Conservation (phyloP, 75 land plant genomes). For the Picea sitchensis region DNA sequence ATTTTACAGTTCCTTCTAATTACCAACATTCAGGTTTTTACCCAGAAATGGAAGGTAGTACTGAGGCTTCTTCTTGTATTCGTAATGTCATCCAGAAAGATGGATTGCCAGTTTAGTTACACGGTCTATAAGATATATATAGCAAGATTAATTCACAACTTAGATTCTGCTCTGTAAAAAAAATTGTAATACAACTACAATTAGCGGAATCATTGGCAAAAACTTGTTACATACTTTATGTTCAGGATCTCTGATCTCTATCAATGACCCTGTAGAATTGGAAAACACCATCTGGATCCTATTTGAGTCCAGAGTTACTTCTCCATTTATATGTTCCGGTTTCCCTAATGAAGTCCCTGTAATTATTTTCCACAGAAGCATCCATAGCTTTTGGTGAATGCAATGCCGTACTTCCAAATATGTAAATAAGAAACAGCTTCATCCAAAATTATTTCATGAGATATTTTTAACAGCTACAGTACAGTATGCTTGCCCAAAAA, state of each 20-base stretch:
- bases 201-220: neutral
- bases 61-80: too few relatives aligned
- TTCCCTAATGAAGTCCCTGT: neutral
- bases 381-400: neutral
- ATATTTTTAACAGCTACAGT: too few relatives aligned
- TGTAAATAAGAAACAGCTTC: neutral
- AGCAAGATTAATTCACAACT: neutral
- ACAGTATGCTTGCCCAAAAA: neutral
- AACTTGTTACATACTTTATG: neutral
- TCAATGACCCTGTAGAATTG: conserved; percentile 5
- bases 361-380: neutral
- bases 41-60: too few relatives aligned
- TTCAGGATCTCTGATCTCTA: neutral
- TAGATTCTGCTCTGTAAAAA: neutral
- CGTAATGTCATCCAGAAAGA: too few relatives aligned
- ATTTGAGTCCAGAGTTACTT: conserved; percentile 2
- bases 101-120: neutral
- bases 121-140: neutral
- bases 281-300: conserved; percentile 12
- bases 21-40: too few relatives aligned
- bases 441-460: too few relatives aligned
- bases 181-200: neutral
- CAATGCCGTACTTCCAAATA: neutral
- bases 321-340: conserved; percentile 8
- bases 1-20: too few relatives aligned